A percentile compares a stretch with the other conserved stretches of the same genome.
Conservation (phyloP, 345 rosid genomes). For the Citrus trifoliata region DNA sequence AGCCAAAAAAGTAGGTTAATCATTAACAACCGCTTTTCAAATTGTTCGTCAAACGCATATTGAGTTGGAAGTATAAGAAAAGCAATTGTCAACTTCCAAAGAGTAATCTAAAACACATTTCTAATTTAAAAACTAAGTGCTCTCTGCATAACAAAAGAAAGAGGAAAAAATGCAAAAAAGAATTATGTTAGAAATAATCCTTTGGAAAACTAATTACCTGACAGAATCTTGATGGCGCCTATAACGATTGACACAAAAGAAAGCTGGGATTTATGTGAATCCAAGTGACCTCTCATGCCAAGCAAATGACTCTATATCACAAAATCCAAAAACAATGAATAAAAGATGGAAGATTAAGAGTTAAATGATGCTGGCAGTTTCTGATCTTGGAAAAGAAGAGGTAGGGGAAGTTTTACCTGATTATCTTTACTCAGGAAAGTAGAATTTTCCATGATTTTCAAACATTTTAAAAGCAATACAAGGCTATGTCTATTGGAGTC, state of each 20-base stretch:
- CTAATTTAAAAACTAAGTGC: background rate
- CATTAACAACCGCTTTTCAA: background rate
- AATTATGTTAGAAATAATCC: background rate
- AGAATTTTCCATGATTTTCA: slow-evolving; percentile 97
- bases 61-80: background rate
- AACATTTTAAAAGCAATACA: slow-evolving; percentile 65
- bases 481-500: slow-evolving; percentile 41
- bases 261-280: slow-evolving; percentile 34
- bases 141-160: background rate
- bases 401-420: slow-evolving; percentile 46
- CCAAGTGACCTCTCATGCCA: slow-evolving; percentile 51
- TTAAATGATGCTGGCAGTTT: background rate
- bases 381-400: background rate
- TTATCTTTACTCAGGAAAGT: slow-evolving; percentile 83
- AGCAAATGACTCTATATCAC: slow-evolving; percentile 75
- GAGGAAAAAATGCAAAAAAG: background rate
- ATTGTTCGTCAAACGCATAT: background rate
- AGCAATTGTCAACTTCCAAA: background rate
- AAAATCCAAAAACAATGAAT: background rate
- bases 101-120: background rate
- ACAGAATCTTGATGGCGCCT: slow-evolving; percentile 64
- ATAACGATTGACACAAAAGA: slow-evolving; percentile 60
- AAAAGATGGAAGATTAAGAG: slow-evolving; percentile 5
- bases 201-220: slow-evolving; percentile 46
- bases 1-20: background rate